Base-by-base conservation (phyloP, 2,329 filamentous ascomycete species). In the Penicillium brasilianum region DNA sequence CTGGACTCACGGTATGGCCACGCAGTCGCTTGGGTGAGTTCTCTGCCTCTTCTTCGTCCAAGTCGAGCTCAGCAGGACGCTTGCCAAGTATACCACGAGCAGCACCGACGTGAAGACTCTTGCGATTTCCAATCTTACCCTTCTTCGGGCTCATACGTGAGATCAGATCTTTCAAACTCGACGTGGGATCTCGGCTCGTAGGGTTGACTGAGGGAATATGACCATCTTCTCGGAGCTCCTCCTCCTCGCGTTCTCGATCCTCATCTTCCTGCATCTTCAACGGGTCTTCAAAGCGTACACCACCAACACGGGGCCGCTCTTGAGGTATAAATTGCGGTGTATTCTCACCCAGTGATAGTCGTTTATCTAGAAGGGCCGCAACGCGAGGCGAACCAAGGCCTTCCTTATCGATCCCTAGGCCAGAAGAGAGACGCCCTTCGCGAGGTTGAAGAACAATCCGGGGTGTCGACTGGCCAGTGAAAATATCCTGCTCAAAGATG, bases 351-450 rank as follows among this genome's bases (percentile, higher is more conserved):
- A 94, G 89, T 1, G 90, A 93, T 49, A 81, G 84, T 52, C 91
- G 85, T 36, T 88, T 86, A 65, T 91, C 89, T 36, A 93, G 83
- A 34, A 93, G 82, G 30, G 87, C 89, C 22, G 89, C 83, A 57
- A 94, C 85, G 55, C 86, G 87, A 5, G 91, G 91, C 0, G 91
- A 94, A 7, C 91, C 91, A 57, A 93, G 83, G 0, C 90, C 91
- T 63, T 84, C 80, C 65, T 85, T 86, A 68, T 92, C 90, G 63
- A 87, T 85, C 22, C 90, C 90, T 62, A 93, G 72, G 0, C 90
- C 89, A 14, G 89, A 90, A 16, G 88, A 84, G 48, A 82, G 81
- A 30, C 88, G 69, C 32, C 61, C 83, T 37, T 72, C 71, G 60
- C 86, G 84, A 2, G 88, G 87, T 3, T 85, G 90, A 7, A 92